These are phyloP conservation scores for Sordariomycetes sp. DNA, from an alignment of 2,329 filamentous ascomycete genomes.

Conservation along the genomic window DNA sequence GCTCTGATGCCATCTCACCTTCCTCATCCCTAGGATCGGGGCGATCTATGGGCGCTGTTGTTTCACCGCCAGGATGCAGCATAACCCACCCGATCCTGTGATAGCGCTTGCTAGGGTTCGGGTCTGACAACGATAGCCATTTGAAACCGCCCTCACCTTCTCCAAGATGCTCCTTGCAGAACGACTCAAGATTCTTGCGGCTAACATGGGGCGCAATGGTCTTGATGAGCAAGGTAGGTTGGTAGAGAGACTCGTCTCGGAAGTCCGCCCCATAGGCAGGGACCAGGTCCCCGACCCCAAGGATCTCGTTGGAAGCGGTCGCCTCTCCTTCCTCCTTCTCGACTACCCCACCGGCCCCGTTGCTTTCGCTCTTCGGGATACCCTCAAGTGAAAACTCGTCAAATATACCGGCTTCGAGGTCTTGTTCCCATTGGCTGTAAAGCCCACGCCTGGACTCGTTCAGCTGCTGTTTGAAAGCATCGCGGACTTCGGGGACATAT, in stretches of 20 bases:
- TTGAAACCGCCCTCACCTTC: slow-evolving; percentile 87
- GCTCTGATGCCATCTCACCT: slow-evolving; percentile 39
- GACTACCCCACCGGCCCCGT: slow-evolving; percentile 69
- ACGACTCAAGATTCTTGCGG: slow-evolving; percentile 81
- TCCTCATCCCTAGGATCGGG: slow-evolving; percentile 62
- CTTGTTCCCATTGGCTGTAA: slow-evolving; percentile 80
- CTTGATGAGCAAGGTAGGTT: slow-evolving; percentile 93
- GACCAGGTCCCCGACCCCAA: slow-evolving; percentile 83
- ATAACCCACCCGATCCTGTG: slow-evolving; percentile 99
- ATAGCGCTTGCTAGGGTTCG: slow-evolving; percentile 92
- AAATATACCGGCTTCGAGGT: slow-evolving; percentile 73
- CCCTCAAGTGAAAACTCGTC: slow-evolving; percentile 93
- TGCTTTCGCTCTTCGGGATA: slow-evolving; percentile 84
- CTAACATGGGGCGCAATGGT: slow-evolving; percentile 95
- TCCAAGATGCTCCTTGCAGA: slow-evolving; percentile 87
- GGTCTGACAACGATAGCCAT: slow-evolving; percentile 90
- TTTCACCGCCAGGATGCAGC: slow-evolving; percentile 67
- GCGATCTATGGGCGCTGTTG: slow-evolving; percentile 50
- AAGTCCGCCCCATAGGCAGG: slow-evolving; percentile 75
- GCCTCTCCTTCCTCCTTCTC: slow-evolving; percentile 96
- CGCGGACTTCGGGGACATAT: slow-evolving; percentile 73
- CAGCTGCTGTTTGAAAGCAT: slow-evolving; percentile 60
- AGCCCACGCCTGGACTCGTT: slow-evolving; percentile 66
- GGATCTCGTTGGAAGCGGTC: slow-evolving; percentile 78
- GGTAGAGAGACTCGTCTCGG: slow-evolving; percentile 74